These are phyloP conservation scores for Epichloe gansuensis DNA, from an alignment of 2,329 filamentous ascomycete genomes.

Conservation along the genomic window DNA sequence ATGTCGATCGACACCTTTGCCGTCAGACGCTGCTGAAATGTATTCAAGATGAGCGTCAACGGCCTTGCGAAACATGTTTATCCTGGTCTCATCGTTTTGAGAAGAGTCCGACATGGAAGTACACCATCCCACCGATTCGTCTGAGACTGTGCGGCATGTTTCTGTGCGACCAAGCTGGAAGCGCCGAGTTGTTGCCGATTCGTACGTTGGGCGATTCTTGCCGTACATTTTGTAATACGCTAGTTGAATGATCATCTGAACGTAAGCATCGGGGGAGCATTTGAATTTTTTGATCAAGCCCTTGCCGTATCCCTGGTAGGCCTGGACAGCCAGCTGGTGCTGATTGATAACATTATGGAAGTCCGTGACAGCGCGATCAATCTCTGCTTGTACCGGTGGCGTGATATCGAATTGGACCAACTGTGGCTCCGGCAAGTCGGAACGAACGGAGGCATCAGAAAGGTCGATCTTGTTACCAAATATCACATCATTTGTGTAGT, in stretches of 20 bases:
- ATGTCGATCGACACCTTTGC: slow-evolving; percentile 88
- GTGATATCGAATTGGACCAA: slow-evolving; percentile 68
- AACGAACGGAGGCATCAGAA: slow-evolving; percentile 62
- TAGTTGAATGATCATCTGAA: slow-evolving; percentile 97
- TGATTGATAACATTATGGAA: slow-evolving; percentile 71
- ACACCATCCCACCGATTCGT: slow-evolving; percentile 86
- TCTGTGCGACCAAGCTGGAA: slow-evolving; percentile 96
- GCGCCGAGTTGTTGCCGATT: slow-evolving; percentile 85
- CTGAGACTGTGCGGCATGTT: slow-evolving; percentile 83
- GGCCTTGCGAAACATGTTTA: slow-evolving; percentile 69
- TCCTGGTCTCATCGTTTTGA: slow-evolving; percentile 49
- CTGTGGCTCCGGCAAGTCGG: slow-evolving; percentile 69
- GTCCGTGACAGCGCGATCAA: slow-evolving; percentile 64
- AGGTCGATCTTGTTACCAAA: slow-evolving; percentile 92
- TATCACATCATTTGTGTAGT: slow-evolving; percentile 84
- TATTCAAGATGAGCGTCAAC: slow-evolving; percentile 77
- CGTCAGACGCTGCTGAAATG: slow-evolving; percentile 78
- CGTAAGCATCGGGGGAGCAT: slow-evolving; percentile 92
- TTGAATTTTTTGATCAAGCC: slow-evolving; percentile 99
- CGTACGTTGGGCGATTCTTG: slow-evolving; percentile 93
- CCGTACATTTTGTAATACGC: slow-evolving; percentile 99
- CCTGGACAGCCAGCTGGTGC: slow-evolving; percentile 86
- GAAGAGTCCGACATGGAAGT: slow-evolving; percentile 64
- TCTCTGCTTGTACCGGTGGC: slow-evolving; percentile 59
- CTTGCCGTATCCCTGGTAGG: slow-evolving; percentile 96